Percentiles rank a stretch among this genome's conserved stretches.
Evolutionary conservation across 768 basidiomycete genomes (phyloP).

Genomic region (Suillus spraguei): DNA sequence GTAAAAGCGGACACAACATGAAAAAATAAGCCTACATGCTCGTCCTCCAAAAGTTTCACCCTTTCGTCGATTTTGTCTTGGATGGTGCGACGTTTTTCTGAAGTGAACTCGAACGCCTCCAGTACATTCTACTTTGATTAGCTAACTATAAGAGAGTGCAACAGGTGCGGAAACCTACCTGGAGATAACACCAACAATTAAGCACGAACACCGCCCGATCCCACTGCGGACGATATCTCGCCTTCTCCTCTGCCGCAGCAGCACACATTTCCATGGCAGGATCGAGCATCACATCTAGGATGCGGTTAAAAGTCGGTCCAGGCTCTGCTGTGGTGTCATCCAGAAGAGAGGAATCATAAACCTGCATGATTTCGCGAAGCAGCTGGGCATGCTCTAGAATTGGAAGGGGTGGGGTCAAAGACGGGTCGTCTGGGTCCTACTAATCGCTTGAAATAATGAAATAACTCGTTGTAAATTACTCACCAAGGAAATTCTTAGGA

Average conservation of each 20-base stretch:
- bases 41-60: conserved; percentile 67
- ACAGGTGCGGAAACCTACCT: conserved; percentile 48
- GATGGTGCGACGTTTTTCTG: conserved; percentile 57
- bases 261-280: conserved; percentile 80
- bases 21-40: conserved; percentile 66
- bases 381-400: conserved; percentile 85
- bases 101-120: conserved; percentile 69
- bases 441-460: not conserved
- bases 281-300: conserved; percentile 84
- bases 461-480: conserved; percentile 17
- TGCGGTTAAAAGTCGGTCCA: conserved; percentile 55
- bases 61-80: conserved; percentile 61
- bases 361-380: conserved; percentile 84
- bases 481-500: conserved; percentile 57
- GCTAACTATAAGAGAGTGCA: not conserved
- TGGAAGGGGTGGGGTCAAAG: conserved; percentile 70
- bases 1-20: not conserved
- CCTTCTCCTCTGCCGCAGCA: conserved; percentile 66
- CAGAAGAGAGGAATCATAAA: conserved; percentile 85
- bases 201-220: conserved; percentile 83
- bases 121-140: conserved; percentile 53
- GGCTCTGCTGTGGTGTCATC: conserved; percentile 39
- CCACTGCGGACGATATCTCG: conserved; percentile 60
- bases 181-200: conserved; percentile 83
- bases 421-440: conserved; percentile 70